Conservation (phyloP, 495 filamentous ascomycete species). For the Niebla homalea region DNA sequence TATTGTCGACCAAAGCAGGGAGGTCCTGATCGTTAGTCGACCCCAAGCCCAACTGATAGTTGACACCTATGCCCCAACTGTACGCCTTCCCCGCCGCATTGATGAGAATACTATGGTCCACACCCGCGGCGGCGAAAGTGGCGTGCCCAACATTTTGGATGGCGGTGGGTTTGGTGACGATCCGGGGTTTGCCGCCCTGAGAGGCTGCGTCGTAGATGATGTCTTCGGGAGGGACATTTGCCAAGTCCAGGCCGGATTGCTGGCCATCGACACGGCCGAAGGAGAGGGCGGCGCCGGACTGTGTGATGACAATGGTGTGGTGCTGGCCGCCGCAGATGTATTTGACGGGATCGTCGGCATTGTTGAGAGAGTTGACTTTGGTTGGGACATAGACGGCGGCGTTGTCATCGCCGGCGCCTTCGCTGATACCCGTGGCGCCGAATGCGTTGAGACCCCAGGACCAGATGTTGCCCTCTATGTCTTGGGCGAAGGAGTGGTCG, state of each 20-base stretch:
- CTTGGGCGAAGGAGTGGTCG: constrained; percentile 59
- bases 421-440: constrained; percentile 58
- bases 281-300: constrained; percentile 38
- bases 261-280: constrained; percentile 50
- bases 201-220: constrained; percentile 34
- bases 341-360: constrained; percentile 28
- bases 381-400: constrained; percentile 45
- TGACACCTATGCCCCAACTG: constrained; percentile 50
- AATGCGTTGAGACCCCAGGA: constrained; percentile 85
- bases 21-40: constrained; percentile 41
- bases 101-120: constrained; percentile 47
- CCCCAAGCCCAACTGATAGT: constrained; percentile 50
- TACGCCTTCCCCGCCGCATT: constrained; percentile 43
- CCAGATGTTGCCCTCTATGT: constrained; percentile 55
- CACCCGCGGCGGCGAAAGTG: constrained; percentile 32
- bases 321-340: constrained; percentile 42
- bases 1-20: constrained; percentile 46
- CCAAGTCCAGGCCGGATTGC: constrained; percentile 42
- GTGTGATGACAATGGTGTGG: constrained; percentile 43
- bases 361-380: constrained; percentile 44
- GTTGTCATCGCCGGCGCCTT: constrained; percentile 53
- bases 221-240: constrained; percentile 30
- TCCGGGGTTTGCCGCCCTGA: constrained; percentile 31
- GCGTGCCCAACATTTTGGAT: constrained; percentile 34
- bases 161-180: constrained; percentile 39